Conservation (phyloP, 495 filamentous ascomycete species). For the Penicillium macrosclerotiorum region DNA sequence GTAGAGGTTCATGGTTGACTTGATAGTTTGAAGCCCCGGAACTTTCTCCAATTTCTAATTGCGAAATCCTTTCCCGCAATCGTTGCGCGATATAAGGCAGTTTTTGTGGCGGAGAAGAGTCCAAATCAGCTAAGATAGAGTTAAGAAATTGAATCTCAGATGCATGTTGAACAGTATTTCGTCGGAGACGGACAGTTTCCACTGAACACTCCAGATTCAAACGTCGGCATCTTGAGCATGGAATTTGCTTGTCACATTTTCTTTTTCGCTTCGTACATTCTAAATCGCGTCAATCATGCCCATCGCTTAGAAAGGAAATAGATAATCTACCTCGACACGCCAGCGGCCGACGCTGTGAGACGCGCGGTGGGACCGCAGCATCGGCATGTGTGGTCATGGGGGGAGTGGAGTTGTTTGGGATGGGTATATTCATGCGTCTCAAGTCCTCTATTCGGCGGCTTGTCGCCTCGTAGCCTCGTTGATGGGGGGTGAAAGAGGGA, state of each 20-base stretch:
- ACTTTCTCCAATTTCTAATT: conserved; percentile 19
- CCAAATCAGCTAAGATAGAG: conserved; percentile 23
- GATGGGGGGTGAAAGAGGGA: conserved; percentile 2
- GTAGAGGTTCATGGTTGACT: neutral
- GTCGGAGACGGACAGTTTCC: conserved; percentile 28
- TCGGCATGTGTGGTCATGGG: conserved; percentile 12
- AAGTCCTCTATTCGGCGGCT: neutral
- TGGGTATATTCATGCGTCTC: neutral
- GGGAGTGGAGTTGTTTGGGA: neutral
- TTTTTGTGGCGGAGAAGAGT: conserved; percentile 11
- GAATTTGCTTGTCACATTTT: conserved; percentile 33
- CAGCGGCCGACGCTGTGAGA: conserved; percentile 32
- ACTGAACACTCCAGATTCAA: conserved; percentile 29
- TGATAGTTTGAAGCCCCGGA: conserved; percentile 1
- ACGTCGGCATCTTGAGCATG: conserved; percentile 29
- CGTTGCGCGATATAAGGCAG: conserved; percentile 9
- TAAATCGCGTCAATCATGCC: conserved; percentile 10
- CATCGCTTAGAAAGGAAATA: neutral
- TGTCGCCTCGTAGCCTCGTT: neutral
- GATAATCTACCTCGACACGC: conserved; percentile 29
- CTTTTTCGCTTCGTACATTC: conserved; percentile 33
- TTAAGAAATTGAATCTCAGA: conserved; percentile 30
- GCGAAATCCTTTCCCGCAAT: conserved; percentile 22
- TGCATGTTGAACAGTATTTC: conserved; percentile 26
- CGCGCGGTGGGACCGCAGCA: conserved; percentile 12